Conservation (phyloP, 352 stramenopile genomes). For the Thalassiosira ordinaria region DNA sequence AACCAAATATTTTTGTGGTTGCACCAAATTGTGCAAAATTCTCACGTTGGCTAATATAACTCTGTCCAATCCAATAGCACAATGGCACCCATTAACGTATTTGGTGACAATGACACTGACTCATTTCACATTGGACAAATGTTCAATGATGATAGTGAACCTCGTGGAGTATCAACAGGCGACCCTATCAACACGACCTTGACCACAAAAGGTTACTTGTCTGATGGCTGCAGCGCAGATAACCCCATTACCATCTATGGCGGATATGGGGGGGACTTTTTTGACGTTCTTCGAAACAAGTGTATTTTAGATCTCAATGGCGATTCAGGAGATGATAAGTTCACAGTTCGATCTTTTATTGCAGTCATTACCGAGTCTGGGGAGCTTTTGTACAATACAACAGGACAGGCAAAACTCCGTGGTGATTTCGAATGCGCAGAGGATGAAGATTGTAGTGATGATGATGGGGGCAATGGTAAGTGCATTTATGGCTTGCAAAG, state of each 20-base stretch:
- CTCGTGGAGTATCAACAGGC: constrained; percentile 13
- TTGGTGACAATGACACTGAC: constrained; percentile 35
- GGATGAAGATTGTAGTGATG: neutral
- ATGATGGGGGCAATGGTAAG: neutral
- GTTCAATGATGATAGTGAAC: constrained; percentile 32
- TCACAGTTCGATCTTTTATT: constrained; percentile 53
- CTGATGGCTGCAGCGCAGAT: constrained; percentile 48
- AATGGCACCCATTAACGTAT: constrained; percentile 43
- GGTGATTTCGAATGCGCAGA: neutral
- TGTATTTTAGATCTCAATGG: constrained; percentile 59
- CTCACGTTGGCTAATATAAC: too few species aligned
- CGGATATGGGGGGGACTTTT: constrained; percentile 45
- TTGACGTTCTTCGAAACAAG: constrained; percentile 58
- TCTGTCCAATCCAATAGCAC: constrained; percentile 51
- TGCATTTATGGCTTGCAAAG: neutral
- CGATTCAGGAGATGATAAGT: constrained; percentile 50
- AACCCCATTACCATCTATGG: constrained; percentile 51
- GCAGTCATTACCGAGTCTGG: neutral
- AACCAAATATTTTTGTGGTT: too few species aligned
- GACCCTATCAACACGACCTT: constrained; percentile 52
- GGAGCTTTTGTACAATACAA: neutral
- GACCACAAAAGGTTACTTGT: constrained; percentile 59
- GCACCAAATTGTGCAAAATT: too few species aligned
- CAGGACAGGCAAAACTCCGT: neutral
- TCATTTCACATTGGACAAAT: constrained; percentile 30